Evolutionary conservation across 495 filamentous ascomycete species (phyloP).

Genomic region (Parathielavia appendiculata): DNA sequence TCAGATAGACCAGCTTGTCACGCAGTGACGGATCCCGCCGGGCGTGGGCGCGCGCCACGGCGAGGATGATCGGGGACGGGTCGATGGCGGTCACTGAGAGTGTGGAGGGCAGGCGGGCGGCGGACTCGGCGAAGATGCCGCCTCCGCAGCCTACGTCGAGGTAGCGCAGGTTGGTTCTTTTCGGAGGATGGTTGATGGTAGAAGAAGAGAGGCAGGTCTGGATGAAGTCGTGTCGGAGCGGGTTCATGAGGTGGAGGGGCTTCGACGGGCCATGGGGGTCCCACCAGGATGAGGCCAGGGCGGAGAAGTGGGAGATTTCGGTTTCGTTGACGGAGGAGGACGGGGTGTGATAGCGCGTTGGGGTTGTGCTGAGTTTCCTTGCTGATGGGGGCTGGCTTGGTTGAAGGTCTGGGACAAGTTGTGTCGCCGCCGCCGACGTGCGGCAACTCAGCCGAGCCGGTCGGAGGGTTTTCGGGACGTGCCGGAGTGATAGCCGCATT

Average conservation of each 20-base stretch:
- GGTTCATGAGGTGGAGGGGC: constrained; percentile 96
- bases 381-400: background rate
- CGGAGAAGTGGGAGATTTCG: constrained; percentile 91
- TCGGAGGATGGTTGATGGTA: constrained; percentile 5
- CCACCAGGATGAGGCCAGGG: constrained; percentile 94
- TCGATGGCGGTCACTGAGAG: constrained; percentile 75
- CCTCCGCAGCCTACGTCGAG: constrained; percentile 95
- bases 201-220: constrained; percentile 54
- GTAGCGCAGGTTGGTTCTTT: constrained; percentile 50
- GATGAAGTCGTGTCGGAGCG: constrained; percentile 91
- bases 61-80: constrained; percentile 70
- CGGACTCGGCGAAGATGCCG: constrained; percentile 91
- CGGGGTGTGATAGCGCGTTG: background rate
- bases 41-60: constrained; percentile 71
- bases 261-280: constrained; percentile 89
- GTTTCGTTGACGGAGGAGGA: constrained; percentile 67
- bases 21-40: constrained; percentile 58
- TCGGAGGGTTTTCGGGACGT: constrained; percentile 4
- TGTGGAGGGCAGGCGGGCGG: constrained; percentile 68
- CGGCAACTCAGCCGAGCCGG: background rate
- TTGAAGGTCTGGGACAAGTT: background rate
- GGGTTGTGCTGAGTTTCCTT: constrained; percentile 1
- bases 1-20: constrained; percentile 62
- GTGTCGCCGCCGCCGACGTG: background rate
- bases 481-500: constrained; percentile 24